These are phyloP conservation scores for Ciborinia camelliae DNA, from an alignment of 2,329 filamentous ascomycete species.

Conservation along the genomic window DNA sequence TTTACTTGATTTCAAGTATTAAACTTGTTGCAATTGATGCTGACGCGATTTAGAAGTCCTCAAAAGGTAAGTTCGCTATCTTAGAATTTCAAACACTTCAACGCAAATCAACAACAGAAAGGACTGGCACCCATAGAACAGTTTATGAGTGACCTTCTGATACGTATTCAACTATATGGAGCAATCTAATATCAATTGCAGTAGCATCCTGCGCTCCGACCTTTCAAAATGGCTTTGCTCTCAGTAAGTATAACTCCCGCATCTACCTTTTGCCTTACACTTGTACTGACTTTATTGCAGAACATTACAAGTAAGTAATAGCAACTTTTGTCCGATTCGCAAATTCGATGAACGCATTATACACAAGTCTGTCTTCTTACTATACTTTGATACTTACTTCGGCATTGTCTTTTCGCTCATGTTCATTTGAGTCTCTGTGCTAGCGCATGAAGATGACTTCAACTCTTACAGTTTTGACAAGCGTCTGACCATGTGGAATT, in stretches of 20 bases:
- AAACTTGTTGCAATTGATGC: neutral
- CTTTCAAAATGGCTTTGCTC: neutral
- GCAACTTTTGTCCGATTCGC: rapidly evolving
- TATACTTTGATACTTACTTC: neutral
- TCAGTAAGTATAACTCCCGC: neutral
- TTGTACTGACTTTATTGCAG: neutral
- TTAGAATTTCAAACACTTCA: neutral
- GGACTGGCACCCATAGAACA: neutral
- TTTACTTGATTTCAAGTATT: neutral
- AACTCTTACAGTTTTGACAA: neutral
- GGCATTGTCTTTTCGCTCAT: neutral
- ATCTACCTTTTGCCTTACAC: neutral
- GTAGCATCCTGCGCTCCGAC: neutral
- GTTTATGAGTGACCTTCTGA: neutral
- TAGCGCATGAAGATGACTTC: neutral
- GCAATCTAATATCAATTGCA: neutral
- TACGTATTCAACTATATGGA: rapidly evolving
- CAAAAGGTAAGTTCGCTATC: neutral
- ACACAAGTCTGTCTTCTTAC: neutral
- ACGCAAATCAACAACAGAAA: neutral
- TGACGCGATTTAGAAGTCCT: neutral
- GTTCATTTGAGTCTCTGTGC: neutral
- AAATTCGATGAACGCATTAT: no score
- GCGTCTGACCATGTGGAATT: neutral
- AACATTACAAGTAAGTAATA: neutral